Conservation (phyloP, 2,329 filamentous ascomycete species). For the Diaporthe batatas region DNA sequence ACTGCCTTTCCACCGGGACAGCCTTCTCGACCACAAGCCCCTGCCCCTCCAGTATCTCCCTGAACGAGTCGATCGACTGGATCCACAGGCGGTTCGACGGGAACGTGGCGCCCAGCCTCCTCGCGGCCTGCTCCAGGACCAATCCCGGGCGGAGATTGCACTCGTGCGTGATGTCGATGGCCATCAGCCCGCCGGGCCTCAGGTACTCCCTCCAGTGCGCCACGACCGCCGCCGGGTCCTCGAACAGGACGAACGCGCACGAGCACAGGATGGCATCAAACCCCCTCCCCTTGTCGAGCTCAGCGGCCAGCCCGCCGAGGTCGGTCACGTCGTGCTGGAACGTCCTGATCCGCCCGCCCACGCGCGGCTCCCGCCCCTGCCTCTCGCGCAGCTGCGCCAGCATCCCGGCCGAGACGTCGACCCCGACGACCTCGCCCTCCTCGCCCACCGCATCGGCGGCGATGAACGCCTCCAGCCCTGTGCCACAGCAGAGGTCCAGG, state of each 20-base stretch:
- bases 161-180: conserved; percentile 53
- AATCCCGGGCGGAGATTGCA: conserved; percentile 46
- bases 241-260: conserved; percentile 52
- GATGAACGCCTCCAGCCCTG: conserved; percentile 50
- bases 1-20: conserved; percentile 47
- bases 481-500: conserved; percentile 53
- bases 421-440: conserved; percentile 48
- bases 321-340: conserved; percentile 49
- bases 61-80: conserved; percentile 48
- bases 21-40: conserved; percentile 48
- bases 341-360: conserved; percentile 45
- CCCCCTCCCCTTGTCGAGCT: conserved; percentile 41
- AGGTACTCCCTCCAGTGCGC: conserved; percentile 50
- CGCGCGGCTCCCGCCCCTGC: conserved; percentile 40
- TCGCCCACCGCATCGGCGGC: conserved; percentile 48
- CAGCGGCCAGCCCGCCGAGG: conserved; percentile 42
- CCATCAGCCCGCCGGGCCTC: conserved; percentile 47
- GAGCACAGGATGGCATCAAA: conserved; percentile 53
- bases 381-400: conserved; percentile 48
- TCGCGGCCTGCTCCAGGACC: conserved; percentile 48
- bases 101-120: conserved; percentile 45
- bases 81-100: conserved; percentile 51
- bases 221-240: conserved; percentile 47
- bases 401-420: conserved; percentile 53
- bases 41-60: conserved; percentile 46